Base-by-base conservation (phyloP, 148 eudicot species). In the Nepenthes gracilis region DNA sequence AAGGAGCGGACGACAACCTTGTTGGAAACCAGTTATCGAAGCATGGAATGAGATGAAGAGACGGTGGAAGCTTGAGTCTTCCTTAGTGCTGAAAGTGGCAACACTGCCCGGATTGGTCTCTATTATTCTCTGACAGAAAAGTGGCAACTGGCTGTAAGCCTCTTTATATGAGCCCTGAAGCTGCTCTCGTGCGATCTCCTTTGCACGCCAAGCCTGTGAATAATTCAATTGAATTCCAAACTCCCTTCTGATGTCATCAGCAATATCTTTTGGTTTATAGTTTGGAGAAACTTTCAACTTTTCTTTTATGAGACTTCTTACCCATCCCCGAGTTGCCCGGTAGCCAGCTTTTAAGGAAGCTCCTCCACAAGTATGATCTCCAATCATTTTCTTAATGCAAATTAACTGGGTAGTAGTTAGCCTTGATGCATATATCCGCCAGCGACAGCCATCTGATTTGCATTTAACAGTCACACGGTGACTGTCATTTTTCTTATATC, bases 151-250 rank as follows among this genome's bases (percentile, higher is more conserved):
- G 59, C 37, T 64, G 54, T 80, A 80, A 35, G 81, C 79, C 47
- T 80, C 81, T 63, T 69, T 71, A 58, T 68, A 69, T 33, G 81
- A 77, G 65, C 78, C 78, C 62, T 71, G 79, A 67, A 77, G 71
- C 60, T 80, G 79, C 66, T 80, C 85, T 64, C 71, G 71, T 37
- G 78, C 85, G 37, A 61, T 67, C 66, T 74, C 81, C 74, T 71
- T 77, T 11, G 78, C 85, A 57, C 85, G 85, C 79, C 81, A 71
- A 10, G 85, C 85, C 70, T 80, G 85, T 43, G 81, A 61, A 58
- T 80, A 80, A 61, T 71, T 80, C 50, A 81, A 36, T 55, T 81
- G 64, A 66, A 81, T 77, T n/a, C 85, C 85, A 57, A 65, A 81
- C 72, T 77, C 85, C 58, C 33, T 70, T 56, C 69, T 64, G 55